These are phyloP conservation scores for Pterocarpus santalinus DNA, from an alignment of 306 rosid genomes.

Conservation along the genomic window DNA sequence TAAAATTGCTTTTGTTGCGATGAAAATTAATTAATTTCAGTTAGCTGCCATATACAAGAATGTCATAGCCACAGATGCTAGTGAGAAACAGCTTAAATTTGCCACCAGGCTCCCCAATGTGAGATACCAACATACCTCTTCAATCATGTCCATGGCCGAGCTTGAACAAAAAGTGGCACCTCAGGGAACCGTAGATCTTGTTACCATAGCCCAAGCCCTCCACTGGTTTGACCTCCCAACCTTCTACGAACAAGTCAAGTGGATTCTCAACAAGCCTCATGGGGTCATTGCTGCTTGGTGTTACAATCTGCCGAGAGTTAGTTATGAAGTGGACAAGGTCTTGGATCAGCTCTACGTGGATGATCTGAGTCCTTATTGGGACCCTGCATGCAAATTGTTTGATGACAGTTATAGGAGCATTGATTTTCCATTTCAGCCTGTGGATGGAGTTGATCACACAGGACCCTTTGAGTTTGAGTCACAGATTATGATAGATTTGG, in stretches of 20 bases:
- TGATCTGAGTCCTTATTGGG: constrained; percentile 65
- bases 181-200: constrained; percentile 66
- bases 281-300: constrained; percentile 87
- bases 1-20: too few relatives aligned
- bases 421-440: constrained; percentile 78
- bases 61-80: constrained; percentile 77
- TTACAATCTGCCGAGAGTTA: constrained; percentile 66
- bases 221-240: constrained; percentile 78
- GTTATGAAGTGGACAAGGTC: constrained; percentile 48
- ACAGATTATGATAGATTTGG: constrained; percentile 62
- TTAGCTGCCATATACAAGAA: constrained; percentile 65
- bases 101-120: constrained; percentile 68
- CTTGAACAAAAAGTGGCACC: constrained; percentile 60
- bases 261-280: constrained; percentile 72
- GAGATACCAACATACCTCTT: constrained; percentile 61
- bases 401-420: constrained; percentile 61
- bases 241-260: constrained; percentile 68
- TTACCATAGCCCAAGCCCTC: constrained; percentile 76
- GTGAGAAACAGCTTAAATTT: constrained; percentile 63
- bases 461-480: constrained; percentile 75
- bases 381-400: constrained; percentile 55
- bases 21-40: constrained; percentile 50
- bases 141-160: constrained; percentile 62
- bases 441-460: constrained; percentile 66
- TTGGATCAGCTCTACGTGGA: constrained; percentile 46